Base-by-base conservation (phyloP, 1,284 basidiomycete genomes). In the Pholiota adiposa region DNA sequence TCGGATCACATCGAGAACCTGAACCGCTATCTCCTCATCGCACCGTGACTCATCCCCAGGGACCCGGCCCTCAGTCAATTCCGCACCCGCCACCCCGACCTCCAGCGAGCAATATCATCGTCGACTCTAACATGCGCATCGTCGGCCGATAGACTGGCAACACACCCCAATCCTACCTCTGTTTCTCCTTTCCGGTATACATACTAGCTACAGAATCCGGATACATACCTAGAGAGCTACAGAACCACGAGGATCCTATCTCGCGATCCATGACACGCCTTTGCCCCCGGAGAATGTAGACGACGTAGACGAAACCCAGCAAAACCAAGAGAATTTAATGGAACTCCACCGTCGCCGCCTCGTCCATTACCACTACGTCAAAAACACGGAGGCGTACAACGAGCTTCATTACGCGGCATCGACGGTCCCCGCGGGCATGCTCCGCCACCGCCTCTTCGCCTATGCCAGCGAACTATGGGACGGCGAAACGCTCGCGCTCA, bases 311-410 rank as follows among this genome's bases (percentile, higher is more conserved):
- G n/a, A n/a, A n/a, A n/a, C n/a, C 66, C 65, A 78, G 34, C 21
- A 76, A 64, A 65, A 69, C 27, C 38, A 73, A 68, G 59, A 76
- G 70, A 73, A 56, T 63, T 70, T 3, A 54, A 59, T n/a, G 66
- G 71, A 60, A 62, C 65, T 75, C 69, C 73, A 79, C 74, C 76
- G 58, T 63, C 43, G 66, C 61, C 79, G 79, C 59, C 76, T 83
- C 65, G 72, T 79, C 69, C 80, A 82, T 59, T 79, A 68, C 69
- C 77, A 82, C 73, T 82, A 83, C 66, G 69, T 73, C 73, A 74
- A 69, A 57, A 72, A 57, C 73, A 82, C 79, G 67, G 66, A 69
- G 70, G 62, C 73, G 74, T 72, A 56, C 75, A 82, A 82, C 75
- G 58, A 71, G 66, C 70, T 67, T 63, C 79, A 81, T 66, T 60